Evolutionary conservation across 805 yeast genomes (phyloP).

Genomic region (Yamadazyma sp.): DNA sequence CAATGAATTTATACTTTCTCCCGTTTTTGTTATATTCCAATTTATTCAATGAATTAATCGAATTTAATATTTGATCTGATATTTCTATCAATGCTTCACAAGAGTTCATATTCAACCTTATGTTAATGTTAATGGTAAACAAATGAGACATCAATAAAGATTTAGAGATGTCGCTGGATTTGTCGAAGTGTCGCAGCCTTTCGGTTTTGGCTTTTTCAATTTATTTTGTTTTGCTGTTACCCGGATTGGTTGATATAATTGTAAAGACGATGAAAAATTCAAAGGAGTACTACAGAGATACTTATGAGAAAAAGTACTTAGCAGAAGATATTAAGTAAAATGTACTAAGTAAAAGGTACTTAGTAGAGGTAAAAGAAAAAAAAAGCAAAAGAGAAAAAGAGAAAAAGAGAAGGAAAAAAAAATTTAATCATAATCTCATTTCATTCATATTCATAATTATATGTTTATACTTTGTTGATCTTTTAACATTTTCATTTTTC

Average conservation of each 20-base stretch:
- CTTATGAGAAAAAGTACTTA: too few species aligned
- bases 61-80: conserved; percentile 33
- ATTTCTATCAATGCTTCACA: conserved; percentile 34
- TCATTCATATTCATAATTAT: too few species aligned
- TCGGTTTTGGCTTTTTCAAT: neutral
- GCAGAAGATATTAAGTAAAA: too few species aligned
- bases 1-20: conserved; percentile 46
- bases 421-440: too few species aligned
- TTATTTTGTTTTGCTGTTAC: neutral
- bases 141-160: neutral
- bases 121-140: neutral
- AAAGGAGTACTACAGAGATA: too few species aligned
- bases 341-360: too few species aligned
- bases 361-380: too few species aligned
- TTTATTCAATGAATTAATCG: conserved; percentile 30
- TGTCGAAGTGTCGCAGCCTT: neutral
- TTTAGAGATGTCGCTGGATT: neutral
- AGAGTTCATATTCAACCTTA: conserved; percentile 5
- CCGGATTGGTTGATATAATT: neutral
- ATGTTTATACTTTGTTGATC: conserved; percentile 26
- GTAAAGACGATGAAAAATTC: too few species aligned
- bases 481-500: conserved; percentile 57
- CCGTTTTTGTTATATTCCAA: conserved; percentile 43
- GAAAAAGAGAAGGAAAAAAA: too few species aligned
- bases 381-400: too few species aligned